These are phyloP conservation scores for Tetragonia tetragonoides DNA, from an alignment of 148 eudicot genomes.

Conservation along the genomic window DNA sequence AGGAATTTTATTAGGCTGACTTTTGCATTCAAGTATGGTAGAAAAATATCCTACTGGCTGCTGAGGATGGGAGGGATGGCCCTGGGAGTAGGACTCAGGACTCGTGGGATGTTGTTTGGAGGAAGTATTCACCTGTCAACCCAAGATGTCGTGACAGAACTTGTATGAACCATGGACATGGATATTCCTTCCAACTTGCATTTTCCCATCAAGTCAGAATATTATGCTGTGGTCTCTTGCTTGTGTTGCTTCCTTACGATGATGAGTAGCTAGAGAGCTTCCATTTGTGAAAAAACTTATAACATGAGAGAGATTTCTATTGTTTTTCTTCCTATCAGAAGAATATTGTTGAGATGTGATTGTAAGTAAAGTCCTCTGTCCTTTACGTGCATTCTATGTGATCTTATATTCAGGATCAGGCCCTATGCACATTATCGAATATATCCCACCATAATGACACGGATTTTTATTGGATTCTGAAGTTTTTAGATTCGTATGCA, in stretches of 20 bases:
- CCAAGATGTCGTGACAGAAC: too few species aligned
- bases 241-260: too few species aligned
- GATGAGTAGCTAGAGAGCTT: too few species aligned
- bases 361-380: too few species aligned
- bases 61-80: too few species aligned
- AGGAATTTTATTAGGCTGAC: background rate
- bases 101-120: too few species aligned
- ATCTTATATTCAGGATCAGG: background rate
- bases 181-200: background rate
- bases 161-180: background rate
- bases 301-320: background rate
- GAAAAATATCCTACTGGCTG: too few species aligned
- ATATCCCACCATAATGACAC: background rate
- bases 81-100: too few species aligned
- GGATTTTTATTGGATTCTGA: background rate
- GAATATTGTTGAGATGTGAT: background rate
- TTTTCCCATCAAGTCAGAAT: background rate
- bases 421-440: background rate
- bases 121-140: too few species aligned
- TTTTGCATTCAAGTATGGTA: background rate
- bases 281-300: too few species aligned
- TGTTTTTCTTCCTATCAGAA: background rate
- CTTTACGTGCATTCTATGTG: background rate
- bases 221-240: background rate
- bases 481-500: conserved; percentile 24